Base-by-base conservation (phyloP, 805 yeast species). In the Lipomyces orientalis region DNA sequence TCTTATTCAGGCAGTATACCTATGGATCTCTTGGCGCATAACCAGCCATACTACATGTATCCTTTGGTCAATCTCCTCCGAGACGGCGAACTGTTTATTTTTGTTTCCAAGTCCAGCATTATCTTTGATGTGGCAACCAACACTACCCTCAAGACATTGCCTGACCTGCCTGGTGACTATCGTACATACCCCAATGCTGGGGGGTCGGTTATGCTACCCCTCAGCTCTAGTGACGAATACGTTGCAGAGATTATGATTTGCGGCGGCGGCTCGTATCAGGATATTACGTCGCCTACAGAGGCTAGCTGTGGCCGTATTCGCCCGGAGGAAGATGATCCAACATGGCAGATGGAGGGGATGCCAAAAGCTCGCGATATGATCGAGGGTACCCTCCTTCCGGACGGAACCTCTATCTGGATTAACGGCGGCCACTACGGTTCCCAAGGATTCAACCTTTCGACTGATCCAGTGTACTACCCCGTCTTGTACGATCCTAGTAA, bases 181-280 rank as follows among this genome's bases (percentile, higher is more conserved):
- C 61, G 71, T 16, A 68, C 71, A 2, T 68, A 68, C 52, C 71
- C 71, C n/a, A 68, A 68, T 49, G 55, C 71, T 55, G 71, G 71
- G 8, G 55, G 66, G 16, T 68, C 71, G 35, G 49, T 65, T 16
- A 14, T 68, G 49, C 19, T 68, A 7, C 64, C 69, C 37, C 59
- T 68, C 25, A 51, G 54, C 10, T 60, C 64, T 19, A 61, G 29
- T 4, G 56, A 65, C 39, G 52, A 68, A 12, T 68, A 62, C 54
- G 58, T 64, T 9, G 56, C 69, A 19, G 71, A 68, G 16, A 62
- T 68, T 31, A 55, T 68, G n/a, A 37, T 68, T 22, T 68, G 71
- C 34, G 71, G 71, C 4, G 71, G 71, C 16, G 71, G 71, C 7
- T 43, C 71, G 10, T 68, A 68, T 34, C 71, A 68, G 58, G 71